Evolutionary conservation across 345 rosid genomes (phyloP).

Genomic region (Microcos paniculata): DNA sequence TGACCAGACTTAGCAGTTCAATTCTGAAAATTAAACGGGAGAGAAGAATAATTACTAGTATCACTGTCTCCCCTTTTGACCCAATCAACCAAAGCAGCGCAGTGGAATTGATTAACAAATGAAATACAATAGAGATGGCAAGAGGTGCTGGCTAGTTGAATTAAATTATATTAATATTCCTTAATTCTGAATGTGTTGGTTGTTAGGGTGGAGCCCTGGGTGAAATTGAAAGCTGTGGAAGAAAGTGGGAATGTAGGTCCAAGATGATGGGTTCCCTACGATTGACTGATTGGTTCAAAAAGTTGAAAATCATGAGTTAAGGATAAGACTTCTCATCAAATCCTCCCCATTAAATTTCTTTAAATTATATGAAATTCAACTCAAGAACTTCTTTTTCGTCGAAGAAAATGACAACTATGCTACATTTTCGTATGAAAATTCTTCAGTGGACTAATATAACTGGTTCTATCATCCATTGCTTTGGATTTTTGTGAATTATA

Average conservation of each 20-base stretch:
- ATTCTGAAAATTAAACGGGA: neutral
- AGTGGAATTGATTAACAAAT: no score
- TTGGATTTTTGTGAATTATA: neutral
- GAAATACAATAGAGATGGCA: no score
- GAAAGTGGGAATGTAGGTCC: neutral
- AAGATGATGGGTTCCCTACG: neutral
- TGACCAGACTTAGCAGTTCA: neutral
- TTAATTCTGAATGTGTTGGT: neutral
- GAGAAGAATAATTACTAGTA: neutral
- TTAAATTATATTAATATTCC: neutral
- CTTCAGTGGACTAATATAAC: neutral
- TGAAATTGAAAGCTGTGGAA: neutral
- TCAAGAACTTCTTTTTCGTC: neutral
- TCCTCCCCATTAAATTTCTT: neutral
- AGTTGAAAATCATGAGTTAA: neutral
- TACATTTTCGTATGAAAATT: neutral
- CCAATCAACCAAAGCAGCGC: neutral
- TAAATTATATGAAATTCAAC: neutral
- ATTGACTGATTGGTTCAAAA: slow-evolving; percentile 1
- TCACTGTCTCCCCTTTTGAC: neutral
- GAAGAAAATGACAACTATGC: neutral
- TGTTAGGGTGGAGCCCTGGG: slow-evolving; percentile 2
- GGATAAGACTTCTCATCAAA: neutral
- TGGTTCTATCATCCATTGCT: neutral
- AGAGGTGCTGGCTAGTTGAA: neutral